Evolutionary conservation across 2,329 filamentous ascomycete genomes (phyloP).

Genomic region (Tothia fuscella): DNA sequence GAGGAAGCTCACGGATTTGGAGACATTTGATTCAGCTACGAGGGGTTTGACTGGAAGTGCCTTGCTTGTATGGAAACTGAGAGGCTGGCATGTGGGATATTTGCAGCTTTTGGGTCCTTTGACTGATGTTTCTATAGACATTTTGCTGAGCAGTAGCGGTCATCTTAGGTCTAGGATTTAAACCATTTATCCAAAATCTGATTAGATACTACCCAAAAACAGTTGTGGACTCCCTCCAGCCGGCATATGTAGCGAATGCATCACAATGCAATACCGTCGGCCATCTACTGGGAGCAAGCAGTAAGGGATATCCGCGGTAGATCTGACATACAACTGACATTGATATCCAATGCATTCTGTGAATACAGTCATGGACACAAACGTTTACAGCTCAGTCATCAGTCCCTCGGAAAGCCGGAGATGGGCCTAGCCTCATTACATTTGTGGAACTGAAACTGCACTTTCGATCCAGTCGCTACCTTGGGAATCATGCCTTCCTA

Average conservation of each 20-base stretch:
- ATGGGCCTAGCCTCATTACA: neutral
- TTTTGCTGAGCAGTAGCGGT: conserved; percentile 7
- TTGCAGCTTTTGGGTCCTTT: neutral
- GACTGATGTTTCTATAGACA: neutral
- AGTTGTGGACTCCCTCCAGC: neutral
- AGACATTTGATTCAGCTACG: conserved; percentile 9
- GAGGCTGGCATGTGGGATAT: neutral
- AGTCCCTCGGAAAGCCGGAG: neutral
- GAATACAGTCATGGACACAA: neutral
- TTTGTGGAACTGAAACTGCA: neutral
- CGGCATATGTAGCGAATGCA: neutral
- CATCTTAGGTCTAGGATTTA: conserved; percentile 10
- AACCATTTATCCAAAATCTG: conserved; percentile 11
- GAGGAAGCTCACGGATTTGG: conserved; percentile 4
- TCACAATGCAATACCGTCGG: neutral
- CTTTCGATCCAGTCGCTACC: neutral
- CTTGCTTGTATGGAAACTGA: conserved; percentile 1
- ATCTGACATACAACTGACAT: neutral
- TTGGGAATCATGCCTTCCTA: neutral
- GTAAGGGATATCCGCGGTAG: neutral
- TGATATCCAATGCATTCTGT: neutral
- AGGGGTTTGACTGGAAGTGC: conserved; percentile 9
- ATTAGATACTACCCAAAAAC: conserved; percentile 5
- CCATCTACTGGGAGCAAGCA: conserved; percentile 2
- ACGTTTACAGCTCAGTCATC: neutral